A percentile compares a stretch with the other conserved stretches of the same genome.
These are phyloP conservation scores for Galerina sulciceps DNA, from an alignment of 768 basidiomycete genomes.

Conservation along the genomic window DNA sequence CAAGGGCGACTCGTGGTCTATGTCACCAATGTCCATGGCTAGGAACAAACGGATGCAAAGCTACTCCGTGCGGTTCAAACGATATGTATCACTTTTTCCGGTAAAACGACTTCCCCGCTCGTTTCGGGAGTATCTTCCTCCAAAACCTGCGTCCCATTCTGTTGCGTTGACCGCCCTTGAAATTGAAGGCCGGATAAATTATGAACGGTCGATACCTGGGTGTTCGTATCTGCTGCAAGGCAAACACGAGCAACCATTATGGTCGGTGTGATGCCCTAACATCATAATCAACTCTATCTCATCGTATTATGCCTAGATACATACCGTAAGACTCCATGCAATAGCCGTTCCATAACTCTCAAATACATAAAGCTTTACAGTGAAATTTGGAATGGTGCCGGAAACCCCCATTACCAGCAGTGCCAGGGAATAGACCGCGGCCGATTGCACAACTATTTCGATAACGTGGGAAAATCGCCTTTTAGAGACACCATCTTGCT, in stretches of 20 bases:
- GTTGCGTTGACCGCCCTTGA: background rate
- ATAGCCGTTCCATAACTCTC: background rate
- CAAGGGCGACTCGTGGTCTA: no score
- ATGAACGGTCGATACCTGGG: background rate
- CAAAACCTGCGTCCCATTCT: background rate
- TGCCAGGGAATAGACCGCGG: background rate
- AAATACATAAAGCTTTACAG: background rate
- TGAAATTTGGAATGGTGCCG: background rate
- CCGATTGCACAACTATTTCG: background rate
- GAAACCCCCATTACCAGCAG: background rate
- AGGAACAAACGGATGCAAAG: no score
- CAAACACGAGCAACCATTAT: slow-evolving; percentile 4
- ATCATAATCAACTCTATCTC: background rate
- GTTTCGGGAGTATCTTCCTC: no score
- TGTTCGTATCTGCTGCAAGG: background rate
- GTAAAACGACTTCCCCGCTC: no score
- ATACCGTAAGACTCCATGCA: background rate
- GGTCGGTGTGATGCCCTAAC: slow-evolving; percentile 1
- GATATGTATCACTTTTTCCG: no score
- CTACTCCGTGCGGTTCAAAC: no score
- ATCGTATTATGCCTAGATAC: background rate
- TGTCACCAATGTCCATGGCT: no score
- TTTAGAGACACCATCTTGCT: background rate
- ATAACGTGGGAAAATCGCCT: background rate
- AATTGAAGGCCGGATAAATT: background rate